Evolutionary conservation across 768 basidiomycete genomes (phyloP).

Genomic region (Kwoniella mangroviensis): DNA sequence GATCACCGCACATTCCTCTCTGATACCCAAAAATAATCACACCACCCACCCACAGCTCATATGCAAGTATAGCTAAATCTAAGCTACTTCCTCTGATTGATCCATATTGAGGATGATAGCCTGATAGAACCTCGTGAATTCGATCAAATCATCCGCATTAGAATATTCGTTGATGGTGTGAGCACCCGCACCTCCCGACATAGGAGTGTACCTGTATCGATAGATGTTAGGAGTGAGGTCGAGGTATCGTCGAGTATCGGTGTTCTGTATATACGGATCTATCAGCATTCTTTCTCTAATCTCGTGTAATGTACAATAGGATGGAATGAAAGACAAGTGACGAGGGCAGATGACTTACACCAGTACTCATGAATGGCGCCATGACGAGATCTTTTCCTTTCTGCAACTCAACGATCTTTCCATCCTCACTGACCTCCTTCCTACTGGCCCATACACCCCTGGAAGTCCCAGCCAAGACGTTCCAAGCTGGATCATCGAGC

Average conservation of each 20-base stretch:
- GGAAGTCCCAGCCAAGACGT: conserved; percentile 46
- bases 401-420: conserved; percentile 30
- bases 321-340: no score
- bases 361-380: conserved; percentile 33
- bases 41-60: background rate
- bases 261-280: conserved; percentile 39
- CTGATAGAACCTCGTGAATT: conserved; percentile 49
- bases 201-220: conserved; percentile 54
- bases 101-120: conserved; percentile 52
- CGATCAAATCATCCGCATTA: conserved; percentile 45
- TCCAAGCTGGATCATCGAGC: conserved; percentile 39
- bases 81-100: conserved; percentile 35
- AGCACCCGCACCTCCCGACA: conserved; percentile 36
- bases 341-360: conserved; percentile 15
- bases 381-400: conserved; percentile 36
- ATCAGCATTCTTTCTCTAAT: conserved; percentile 3
- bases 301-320: background rate
- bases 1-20: no score
- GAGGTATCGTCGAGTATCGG: conserved; percentile 55
- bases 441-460: conserved; percentile 44
- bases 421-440: conserved; percentile 31
- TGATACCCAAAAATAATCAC: background rate
- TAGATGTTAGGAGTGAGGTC: conserved; percentile 57
- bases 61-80: background rate
- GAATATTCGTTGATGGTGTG: conserved; percentile 59